These are phyloP conservation scores for Tanacetum coccineum DNA, from an alignment of 129 eudicot genomes.

Conservation along the genomic window DNA sequence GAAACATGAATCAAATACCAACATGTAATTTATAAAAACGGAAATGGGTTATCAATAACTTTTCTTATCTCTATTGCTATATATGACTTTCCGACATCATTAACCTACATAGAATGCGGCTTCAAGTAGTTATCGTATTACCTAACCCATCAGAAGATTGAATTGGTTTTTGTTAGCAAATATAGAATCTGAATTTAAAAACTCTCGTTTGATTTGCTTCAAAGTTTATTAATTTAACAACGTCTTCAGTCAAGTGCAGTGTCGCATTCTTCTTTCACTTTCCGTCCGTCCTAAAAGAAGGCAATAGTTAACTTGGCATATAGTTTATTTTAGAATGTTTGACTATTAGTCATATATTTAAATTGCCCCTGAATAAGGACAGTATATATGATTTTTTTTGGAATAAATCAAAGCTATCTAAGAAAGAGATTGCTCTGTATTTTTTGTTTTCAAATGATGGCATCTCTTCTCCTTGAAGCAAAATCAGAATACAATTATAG, in stretches of 20 bases:
- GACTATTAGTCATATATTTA: background rate
- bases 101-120: slow-evolving; percentile 3
- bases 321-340: background rate
- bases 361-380: no score
- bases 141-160: background rate
- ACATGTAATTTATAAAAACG: background rate
- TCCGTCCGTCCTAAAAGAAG: background rate
- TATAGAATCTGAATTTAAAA: no score
- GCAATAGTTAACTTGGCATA: slow-evolving; percentile 2
- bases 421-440: no score
- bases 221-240: no score
- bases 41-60: background rate
- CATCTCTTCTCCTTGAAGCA: no score
- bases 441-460: no score
- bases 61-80: background rate
- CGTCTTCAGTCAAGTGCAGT: no score
- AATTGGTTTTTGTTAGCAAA: background rate
- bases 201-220: no score
- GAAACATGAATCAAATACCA: background rate
- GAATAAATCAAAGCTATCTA: no score
- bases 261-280: background rate
- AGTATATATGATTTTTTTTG: no score
- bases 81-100: background rate
- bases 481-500: no score
- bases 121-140: background rate